Base-by-base conservation (phyloP, 2,329 filamentous ascomycete genomes). In the Nannizzia gypsea region DNA sequence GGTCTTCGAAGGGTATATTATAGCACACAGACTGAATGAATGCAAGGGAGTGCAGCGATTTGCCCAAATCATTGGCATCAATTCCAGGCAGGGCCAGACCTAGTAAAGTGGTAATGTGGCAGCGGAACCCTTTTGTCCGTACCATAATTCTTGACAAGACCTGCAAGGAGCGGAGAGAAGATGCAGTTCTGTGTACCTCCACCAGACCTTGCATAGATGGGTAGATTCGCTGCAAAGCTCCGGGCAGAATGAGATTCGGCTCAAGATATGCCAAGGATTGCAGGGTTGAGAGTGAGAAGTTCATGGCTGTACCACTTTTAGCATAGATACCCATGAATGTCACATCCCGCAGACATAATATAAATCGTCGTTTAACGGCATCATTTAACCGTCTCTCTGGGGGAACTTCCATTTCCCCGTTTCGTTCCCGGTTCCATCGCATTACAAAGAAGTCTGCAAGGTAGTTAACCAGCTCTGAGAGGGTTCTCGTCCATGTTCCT, bases 301-400 rank as follows among this genome's bases (percentile, higher is more conserved):
- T 91, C 70, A 96, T 90, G 2, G 93, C 87, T 56, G 90, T 91
- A 60, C 85, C 86, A 72, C 91, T 96, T 80, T 99, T 99, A 59
- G 91, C 89, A 72, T 96, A 99, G 56, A 99, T 87, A 28, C 93
- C 93, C 91, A 99, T 96, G 72, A 96, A 99, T 3, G 90, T 90
- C 55, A 96, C 92, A 65, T 99, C 93, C 64, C 87, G 86, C 64
- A 99, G 77, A 63, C 90, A 89, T 40, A 91, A 76, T 31, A 99
- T 93, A 70, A 99, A 97, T 52, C 93, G 86, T 68, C 81, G 84
- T 77, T 91, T 96, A 65, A 99, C 73, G n/a, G 83, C 84, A 34
- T 84, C 82, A 63, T 85, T 93, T 65, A 99, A 85, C 66, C 80
- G 86, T 59, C 93, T 84, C 57, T 91, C 89, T 42, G 81, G 75